Evolutionary conservation across 2,329 filamentous ascomycete species (phyloP).

Genomic region (Thelonectria rubi): DNA sequence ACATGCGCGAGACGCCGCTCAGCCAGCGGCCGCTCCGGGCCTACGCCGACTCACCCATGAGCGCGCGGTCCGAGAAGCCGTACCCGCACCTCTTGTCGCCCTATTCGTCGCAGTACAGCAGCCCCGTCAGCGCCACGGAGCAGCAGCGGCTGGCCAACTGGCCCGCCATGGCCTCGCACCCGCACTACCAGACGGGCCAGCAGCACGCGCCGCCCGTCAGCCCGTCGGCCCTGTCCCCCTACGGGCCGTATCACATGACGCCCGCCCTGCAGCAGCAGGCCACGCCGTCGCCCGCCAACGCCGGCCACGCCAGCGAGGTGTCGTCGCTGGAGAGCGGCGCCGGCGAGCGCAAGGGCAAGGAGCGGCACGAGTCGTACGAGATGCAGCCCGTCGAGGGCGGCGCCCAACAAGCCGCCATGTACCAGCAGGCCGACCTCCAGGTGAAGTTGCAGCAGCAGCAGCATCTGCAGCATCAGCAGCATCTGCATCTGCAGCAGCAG

Average conservation of each 20-base stretch:
- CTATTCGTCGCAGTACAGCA: conserved; percentile 68
- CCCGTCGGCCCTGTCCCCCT: conserved; percentile 15
- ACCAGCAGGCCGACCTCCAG: conserved; percentile 17
- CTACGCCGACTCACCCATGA: conserved; percentile 64
- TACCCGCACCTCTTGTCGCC: conserved; percentile 65
- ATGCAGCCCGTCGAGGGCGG: conserved; percentile 55
- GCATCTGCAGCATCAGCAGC: too few species aligned
- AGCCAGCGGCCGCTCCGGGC: conserved; percentile 61
- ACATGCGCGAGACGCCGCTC: conserved; percentile 55
- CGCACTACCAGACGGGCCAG: conserved; percentile 3
- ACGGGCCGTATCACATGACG: conserved; percentile 16
- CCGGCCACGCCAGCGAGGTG: conserved; percentile 21
- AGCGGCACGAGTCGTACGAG: conserved; percentile 56
- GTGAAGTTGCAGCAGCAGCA: too few species aligned
- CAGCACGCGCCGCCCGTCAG: not conserved
- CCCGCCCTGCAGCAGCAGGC: conserved; percentile 1
- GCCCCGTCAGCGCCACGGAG: conserved; percentile 60
- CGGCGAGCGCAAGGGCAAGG: conserved; percentile 28
- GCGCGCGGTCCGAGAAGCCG: conserved; percentile 50
- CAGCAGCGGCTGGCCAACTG: conserved; percentile 36
- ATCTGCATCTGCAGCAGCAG: not conserved
- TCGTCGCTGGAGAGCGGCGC: conserved; percentile 22
- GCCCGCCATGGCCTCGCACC: conserved; percentile 27
- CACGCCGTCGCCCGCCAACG: conserved; percentile 23
- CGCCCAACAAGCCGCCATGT: conserved; percentile 37